Evolutionary conservation across 2,329 filamentous ascomycete species (phyloP).

Genomic region (Pyricularia grisea): DNA sequence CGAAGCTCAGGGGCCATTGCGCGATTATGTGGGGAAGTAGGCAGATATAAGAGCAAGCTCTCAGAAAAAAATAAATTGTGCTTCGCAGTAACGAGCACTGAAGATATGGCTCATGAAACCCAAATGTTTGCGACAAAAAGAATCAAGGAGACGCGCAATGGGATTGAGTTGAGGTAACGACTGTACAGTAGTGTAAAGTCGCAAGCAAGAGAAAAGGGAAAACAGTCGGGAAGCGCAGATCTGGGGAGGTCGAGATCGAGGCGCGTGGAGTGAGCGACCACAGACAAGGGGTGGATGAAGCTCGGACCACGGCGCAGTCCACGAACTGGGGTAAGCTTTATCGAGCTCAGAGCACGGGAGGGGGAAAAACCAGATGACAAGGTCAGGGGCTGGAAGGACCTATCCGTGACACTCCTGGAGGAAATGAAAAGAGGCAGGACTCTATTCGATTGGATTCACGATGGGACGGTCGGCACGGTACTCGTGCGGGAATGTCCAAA

Average conservation of each 20-base stretch:
- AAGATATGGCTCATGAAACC: neutral
- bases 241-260: neutral
- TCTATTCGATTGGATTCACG: neutral
- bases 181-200: neutral
- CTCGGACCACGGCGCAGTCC: constrained; percentile 1
- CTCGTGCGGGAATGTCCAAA: neutral
- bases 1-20: constrained; percentile 48
- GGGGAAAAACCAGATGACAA: neutral
- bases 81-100: neutral
- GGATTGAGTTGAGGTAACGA: neutral
- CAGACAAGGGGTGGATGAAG: neutral
- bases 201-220: constrained; percentile 5
- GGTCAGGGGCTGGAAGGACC: neutral
- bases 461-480: neutral
- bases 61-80: constrained; percentile 1
- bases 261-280: constrained; percentile 6
- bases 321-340: constrained; percentile 3
- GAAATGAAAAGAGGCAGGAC: neutral
- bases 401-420: neutral
- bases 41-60: constrained; percentile 7
- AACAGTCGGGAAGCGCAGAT: constrained; percentile 2
- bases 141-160: neutral
- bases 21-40: constrained; percentile 8
- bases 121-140: neutral
- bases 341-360: neutral